Conservation (phyloP, 495 filamentous ascomycete genomes). For the Aspergillus ellipticus region DNA sequence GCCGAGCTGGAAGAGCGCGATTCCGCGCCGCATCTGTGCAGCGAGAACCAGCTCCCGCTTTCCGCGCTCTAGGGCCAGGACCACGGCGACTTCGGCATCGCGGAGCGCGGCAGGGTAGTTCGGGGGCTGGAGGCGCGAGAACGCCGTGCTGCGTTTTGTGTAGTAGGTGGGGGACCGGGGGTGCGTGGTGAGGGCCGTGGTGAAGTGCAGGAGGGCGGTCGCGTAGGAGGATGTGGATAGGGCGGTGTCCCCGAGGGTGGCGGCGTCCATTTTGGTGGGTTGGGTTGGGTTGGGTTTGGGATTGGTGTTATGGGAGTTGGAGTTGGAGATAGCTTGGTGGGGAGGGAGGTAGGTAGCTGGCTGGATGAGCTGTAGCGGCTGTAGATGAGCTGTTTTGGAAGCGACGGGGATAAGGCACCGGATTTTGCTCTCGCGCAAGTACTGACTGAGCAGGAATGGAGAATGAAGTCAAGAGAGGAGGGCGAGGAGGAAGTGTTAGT, state of each 20-base stretch:
- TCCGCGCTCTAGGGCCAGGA: slow-evolving; percentile 64
- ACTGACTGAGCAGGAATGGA: not conserved
- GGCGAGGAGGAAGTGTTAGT: no score
- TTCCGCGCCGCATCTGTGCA: slow-evolving; percentile 76
- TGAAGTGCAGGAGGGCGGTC: slow-evolving; percentile 66
- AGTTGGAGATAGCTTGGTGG: not conserved
- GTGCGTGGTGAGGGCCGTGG: slow-evolving; percentile 63
- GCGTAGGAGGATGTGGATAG: slow-evolving; percentile 59
- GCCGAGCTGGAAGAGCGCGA: slow-evolving; percentile 66
- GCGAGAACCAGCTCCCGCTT: slow-evolving; percentile 76
- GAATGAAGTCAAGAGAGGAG: not conserved
- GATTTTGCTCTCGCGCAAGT: no score
- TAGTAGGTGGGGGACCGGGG: slow-evolving; percentile 77
- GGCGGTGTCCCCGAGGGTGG: slow-evolving; percentile 60
- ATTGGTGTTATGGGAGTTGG: not conserved
- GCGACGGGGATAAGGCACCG: no score
- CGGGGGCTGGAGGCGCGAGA: slow-evolving; percentile 60
- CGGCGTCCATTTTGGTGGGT: slow-evolving; percentile 51
- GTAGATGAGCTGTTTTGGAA: not conserved
- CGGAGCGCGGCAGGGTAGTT: slow-evolving; percentile 57
- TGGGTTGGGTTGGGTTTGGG: not conserved
- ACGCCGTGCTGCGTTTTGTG: slow-evolving; percentile 81
- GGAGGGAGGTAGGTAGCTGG: not conserved
- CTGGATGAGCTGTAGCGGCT: not conserved
- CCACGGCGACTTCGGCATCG: slow-evolving; percentile 77